Conservation (phyloP, 176 grass and related monocot genomes). For the Triticum aestivum region DNA sequence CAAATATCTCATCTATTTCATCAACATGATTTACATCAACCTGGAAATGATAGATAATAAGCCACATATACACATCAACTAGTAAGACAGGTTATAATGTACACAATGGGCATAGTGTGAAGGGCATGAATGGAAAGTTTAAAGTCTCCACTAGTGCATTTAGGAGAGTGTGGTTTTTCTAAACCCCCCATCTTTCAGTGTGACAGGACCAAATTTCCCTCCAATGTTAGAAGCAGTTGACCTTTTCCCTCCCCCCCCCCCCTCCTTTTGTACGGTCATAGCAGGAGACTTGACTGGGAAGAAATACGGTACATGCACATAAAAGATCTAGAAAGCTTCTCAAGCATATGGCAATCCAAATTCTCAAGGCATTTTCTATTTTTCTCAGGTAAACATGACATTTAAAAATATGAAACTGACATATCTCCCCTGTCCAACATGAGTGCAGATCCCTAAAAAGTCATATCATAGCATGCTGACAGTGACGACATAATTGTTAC, state of each 20-base stretch:
- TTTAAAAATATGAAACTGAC: neutral
- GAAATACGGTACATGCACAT: neutral
- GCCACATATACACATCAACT: neutral
- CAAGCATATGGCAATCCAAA: neutral
- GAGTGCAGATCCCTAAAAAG: neutral
- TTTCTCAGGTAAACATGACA: neutral
- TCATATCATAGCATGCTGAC: constrained; percentile 1
- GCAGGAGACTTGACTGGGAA: neutral
- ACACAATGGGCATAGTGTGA: constrained; percentile 8
- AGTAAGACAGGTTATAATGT: neutral
- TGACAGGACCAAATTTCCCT: neutral
- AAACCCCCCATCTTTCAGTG: neutral
- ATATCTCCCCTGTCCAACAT: neutral
- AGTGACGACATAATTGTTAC: constrained; percentile 31
- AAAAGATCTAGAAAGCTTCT: neutral
- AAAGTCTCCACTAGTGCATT: neutral
- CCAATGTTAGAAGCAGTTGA: neutral
- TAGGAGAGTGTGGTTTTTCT: neutral
- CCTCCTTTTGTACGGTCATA: neutral
- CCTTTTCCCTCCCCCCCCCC: neutral
- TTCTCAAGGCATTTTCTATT: neutral
- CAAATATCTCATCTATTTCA: constrained; percentile 99
- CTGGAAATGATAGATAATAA: constrained; percentile 51
- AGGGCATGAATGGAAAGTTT: neutral
- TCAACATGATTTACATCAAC: constrained; percentile 94